Base-by-base conservation (phyloP, 768 basidiomycete genomes). In the Naganishia friedmannii region DNA sequence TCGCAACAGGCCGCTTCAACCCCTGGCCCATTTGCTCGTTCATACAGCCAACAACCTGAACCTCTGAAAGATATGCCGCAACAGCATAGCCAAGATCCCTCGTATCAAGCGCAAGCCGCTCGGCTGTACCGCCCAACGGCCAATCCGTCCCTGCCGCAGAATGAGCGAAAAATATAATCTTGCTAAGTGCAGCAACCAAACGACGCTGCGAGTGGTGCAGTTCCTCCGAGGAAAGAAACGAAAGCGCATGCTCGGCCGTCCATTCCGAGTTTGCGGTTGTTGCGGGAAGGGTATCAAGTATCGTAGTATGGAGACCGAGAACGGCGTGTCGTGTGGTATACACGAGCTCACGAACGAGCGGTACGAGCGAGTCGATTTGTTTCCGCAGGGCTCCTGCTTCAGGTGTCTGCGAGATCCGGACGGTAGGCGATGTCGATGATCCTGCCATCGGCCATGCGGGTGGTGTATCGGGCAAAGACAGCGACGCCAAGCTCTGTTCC, bases 131-230 rank as follows among this genome's bases (percentile, higher is more conserved):
- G 17, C 21, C 28, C 37, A 72, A 39, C 8, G 71, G 71, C 71
- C 71, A 72, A 26, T 63, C 67, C 58, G 68, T 72, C 8, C 67
- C 71, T 8, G 55, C 71, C 1, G 71, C 88, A 0, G 93, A 92
- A 58, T 95, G 89, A n/a, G 91, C 88, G 9, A 90, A 91, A 2
- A 96, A 86, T 34, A 95, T 90, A 32, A 97, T 84, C 78, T 93
- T 89, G 23, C 91, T 93, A 10, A 95, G 83, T 0, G 92, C 92
- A 9, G 92, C 90, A 1, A 92, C 91, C 37, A 95, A 89, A 75
- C 77, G 75, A 17, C 77, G 77, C 42, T 78, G 74, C 7, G 63
- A 42, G 15, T 75, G 76, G 0, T 75, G 75, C 55, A 82, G 79
- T 28, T 80, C 75, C 26, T 70, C 68, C 17, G 72, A 68, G 12